phyloP scores from a whole-genome alignment of 1,139 yeast species.

The Yamadazyma triangularis region DNA sequence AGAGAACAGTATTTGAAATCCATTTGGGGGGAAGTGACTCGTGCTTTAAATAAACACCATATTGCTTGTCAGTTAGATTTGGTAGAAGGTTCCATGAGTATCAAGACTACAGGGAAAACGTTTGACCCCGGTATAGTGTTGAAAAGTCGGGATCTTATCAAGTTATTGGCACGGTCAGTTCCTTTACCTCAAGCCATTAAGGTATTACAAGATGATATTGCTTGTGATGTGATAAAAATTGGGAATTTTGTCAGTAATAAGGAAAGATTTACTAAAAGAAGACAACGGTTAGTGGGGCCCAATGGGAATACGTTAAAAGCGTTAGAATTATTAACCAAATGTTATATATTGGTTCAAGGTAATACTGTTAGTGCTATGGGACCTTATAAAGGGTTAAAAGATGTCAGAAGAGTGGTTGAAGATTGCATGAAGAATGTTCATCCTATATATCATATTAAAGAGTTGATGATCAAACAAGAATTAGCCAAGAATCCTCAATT shows the following conservation, averaged over 20 bases:
- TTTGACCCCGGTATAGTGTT: slow-evolving; percentile 92
- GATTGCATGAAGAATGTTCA: slow-evolving; percentile 96
- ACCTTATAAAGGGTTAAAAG: slow-evolving; percentile 88
- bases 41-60: slow-evolving; percentile 65
- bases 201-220: slow-evolving; percentile 84
- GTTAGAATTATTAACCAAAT: slow-evolving; percentile 83
- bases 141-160: slow-evolving; percentile 92
- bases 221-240: slow-evolving; percentile 95
- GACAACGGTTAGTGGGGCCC: slow-evolving; percentile 96
- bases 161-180: slow-evolving; percentile 90
- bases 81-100: slow-evolving; percentile 97
- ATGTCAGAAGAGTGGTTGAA: slow-evolving; percentile 88
- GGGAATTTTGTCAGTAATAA: slow-evolving; percentile 86
- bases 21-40: slow-evolving; percentile 92
- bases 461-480: slow-evolving; percentile 95
- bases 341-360: slow-evolving; percentile 95
- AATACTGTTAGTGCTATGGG: slow-evolving; percentile 98
- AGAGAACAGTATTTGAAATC: slow-evolving; percentile 87
- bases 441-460: slow-evolving; percentile 95
- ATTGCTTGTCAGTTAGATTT: slow-evolving; percentile 80
- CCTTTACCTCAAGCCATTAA: slow-evolving; percentile 96
- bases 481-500: slow-evolving; percentile 91
- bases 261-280: slow-evolving; percentile 89
- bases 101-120: slow-evolving; percentile 90
- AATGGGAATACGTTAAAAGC: slow-evolving; percentile 96